Evolutionary conservation across 2,329 filamentous ascomycete genomes (phyloP).

Genomic region (Neonectria magnoliae): DNA sequence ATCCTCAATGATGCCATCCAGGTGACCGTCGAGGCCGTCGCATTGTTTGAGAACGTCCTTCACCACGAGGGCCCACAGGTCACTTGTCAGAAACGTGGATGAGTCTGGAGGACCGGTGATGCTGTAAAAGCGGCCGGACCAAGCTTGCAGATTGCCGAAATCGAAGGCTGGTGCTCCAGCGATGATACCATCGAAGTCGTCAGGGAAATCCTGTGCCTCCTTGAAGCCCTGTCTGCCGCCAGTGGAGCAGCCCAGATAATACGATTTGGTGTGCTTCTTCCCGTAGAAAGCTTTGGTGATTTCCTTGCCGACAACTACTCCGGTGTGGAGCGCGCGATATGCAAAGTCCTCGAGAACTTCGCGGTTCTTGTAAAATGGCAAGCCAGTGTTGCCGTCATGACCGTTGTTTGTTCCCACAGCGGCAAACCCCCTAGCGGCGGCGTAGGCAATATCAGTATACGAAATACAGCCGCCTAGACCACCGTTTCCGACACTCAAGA

Average conservation of each 20-base stretch:
- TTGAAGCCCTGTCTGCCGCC: slow-evolving; percentile 69
- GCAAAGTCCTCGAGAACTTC: slow-evolving; percentile 51
- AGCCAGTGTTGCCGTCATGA: slow-evolving; percentile 55
- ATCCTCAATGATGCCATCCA: slow-evolving; percentile 60
- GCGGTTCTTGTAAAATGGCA: slow-evolving; percentile 47
- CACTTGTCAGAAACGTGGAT: slow-evolving; percentile 36
- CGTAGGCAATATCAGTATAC: slow-evolving; percentile 59
- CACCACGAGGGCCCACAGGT: slow-evolving; percentile 53
- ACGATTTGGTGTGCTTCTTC: slow-evolving; percentile 53
- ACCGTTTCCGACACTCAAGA: slow-evolving; percentile 60
- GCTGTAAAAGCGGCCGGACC: slow-evolving; percentile 12
- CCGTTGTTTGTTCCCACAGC: slow-evolving; percentile 61
- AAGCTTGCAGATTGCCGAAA: slow-evolving; percentile 55
- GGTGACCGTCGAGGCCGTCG: slow-evolving; percentile 58
- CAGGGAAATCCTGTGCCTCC: slow-evolving; percentile 61
- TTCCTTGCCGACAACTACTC: slow-evolving; percentile 58
- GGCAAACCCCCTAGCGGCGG: slow-evolving; percentile 55
- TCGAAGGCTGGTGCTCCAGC: slow-evolving; percentile 60
- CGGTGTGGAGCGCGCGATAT: slow-evolving; percentile 55
- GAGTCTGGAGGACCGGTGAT: slow-evolving; percentile 1
- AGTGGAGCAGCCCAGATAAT: slow-evolving; percentile 68
- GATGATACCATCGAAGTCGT: slow-evolving; percentile 63
- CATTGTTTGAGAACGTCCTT: slow-evolving; percentile 58
- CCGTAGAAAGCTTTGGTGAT: slow-evolving; percentile 60
- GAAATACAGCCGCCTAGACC: slow-evolving; percentile 60